phyloP scores from a whole-genome alignment of 2,329 filamentous ascomycete species.

The Verticillium isaacii region DNA sequence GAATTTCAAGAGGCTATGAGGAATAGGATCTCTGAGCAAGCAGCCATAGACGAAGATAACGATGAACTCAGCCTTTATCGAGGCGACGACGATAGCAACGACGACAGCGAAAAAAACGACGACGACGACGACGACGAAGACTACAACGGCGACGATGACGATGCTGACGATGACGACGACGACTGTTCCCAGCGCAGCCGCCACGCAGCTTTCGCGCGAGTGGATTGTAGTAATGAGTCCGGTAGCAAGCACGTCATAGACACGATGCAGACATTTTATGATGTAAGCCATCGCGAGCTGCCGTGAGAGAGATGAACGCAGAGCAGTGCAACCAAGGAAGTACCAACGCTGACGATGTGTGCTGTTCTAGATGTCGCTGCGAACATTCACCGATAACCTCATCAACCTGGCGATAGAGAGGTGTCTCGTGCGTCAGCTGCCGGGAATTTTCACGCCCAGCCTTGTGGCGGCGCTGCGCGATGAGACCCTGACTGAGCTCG shows the following conservation, averaged over 20 bases:
- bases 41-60: constrained; percentile 2
- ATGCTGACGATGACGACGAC: too few relatives aligned
- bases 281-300: constrained; percentile 21
- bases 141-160: too few relatives aligned
- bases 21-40: neutral
- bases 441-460: constrained; percentile 32
- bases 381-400: constrained; percentile 42
- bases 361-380: constrained; percentile 29
- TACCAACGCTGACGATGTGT: neutral
- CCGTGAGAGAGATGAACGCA: too few relatives aligned
- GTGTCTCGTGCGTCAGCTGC: constrained; percentile 36
- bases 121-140: too few relatives aligned
- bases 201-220: neutral
- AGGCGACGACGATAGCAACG: too few relatives aligned
- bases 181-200: too few relatives aligned
- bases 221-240: constrained; percentile 19
- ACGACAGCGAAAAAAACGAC: too few relatives aligned
- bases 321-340: too few relatives aligned
- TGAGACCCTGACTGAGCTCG: constrained; percentile 20
- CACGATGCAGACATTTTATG: constrained; percentile 38
- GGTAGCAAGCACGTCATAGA: constrained; percentile 35
- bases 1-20: constrained; percentile 20
- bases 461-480: constrained; percentile 29
- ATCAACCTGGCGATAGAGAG: constrained; percentile 43
- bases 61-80: too few relatives aligned